Evolutionary conservation across 1,284 basidiomycete genomes (phyloP).

Genomic region (Ceratobasidium sp.): DNA sequence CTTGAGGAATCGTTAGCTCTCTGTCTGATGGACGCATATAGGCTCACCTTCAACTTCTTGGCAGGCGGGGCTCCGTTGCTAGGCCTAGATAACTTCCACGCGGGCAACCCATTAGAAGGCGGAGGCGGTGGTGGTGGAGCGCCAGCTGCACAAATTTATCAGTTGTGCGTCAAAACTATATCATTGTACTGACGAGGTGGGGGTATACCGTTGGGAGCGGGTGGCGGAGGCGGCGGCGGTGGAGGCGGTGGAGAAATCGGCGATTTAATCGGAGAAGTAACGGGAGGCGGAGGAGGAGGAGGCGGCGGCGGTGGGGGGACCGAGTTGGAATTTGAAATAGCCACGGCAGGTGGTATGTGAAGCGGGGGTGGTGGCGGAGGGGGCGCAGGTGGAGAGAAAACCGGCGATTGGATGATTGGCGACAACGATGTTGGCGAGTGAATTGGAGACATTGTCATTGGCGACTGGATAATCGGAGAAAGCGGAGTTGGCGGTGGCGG

Average conservation of each 20-base stretch:
- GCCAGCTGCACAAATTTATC: neutral
- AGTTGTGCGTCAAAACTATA: neutral
- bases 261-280: constrained; percentile 43
- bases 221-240: constrained; percentile 49
- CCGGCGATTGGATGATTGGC: too few relatives aligned
- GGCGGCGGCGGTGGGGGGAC: constrained; percentile 47
- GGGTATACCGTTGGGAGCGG: constrained; percentile 44
- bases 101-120: constrained; percentile 43
- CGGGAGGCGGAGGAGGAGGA: constrained; percentile 45
- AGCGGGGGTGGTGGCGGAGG: constrained; percentile 44
- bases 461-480: constrained; percentile 27
- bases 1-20: constrained; percentile 45
- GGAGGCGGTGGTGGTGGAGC: constrained; percentile 37
- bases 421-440: too few relatives aligned
- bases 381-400: constrained; percentile 43
- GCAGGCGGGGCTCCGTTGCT: constrained; percentile 49
- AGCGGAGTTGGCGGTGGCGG: constrained; percentile 42
- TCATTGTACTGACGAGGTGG: constrained; percentile 43
- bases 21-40: neutral
- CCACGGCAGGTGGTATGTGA: constrained; percentile 39
- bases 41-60: constrained; percentile 64
- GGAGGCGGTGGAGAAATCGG: constrained; percentile 51
- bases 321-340: neutral
- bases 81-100: constrained; percentile 33
- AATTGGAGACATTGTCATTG: constrained; percentile 40